phyloP scores from a whole-genome alignment of 805 yeast species.

The Priceomyces haplophilus region DNA sequence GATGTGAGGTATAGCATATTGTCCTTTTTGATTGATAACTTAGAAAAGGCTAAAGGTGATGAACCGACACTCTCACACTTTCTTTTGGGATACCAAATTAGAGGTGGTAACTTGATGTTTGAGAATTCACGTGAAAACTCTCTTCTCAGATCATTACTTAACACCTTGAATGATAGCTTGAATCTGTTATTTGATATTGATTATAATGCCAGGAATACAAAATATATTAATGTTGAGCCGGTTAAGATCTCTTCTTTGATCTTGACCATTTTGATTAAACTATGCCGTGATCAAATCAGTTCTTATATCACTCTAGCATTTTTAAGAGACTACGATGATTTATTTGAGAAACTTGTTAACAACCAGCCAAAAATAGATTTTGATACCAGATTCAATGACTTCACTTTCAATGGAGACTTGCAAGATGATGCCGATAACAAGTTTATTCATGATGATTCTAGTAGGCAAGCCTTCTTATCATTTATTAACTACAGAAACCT shows the following conservation, averaged over 20 bases:
- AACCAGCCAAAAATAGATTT: slow-evolving; percentile 54
- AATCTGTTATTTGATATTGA: slow-evolving; percentile 37
- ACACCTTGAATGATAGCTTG: slow-evolving; percentile 48
- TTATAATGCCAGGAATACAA: slow-evolving; percentile 28
- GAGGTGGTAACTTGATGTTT: slow-evolving; percentile 46
- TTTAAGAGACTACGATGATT: slow-evolving; percentile 47
- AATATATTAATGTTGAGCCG: slow-evolving; percentile 49
- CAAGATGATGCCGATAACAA: slow-evolving; percentile 23
- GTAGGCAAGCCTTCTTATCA: slow-evolving; percentile 54
- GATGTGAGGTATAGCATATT: slow-evolving; percentile 56
- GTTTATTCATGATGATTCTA: slow-evolving; percentile 30
- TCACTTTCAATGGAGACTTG: slow-evolving; percentile 43
- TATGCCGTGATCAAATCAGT: slow-evolving; percentile 57
- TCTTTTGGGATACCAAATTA: slow-evolving; percentile 66
- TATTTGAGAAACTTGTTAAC: slow-evolving; percentile 51
- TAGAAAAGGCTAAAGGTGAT: slow-evolving; percentile 37
- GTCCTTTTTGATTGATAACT: slow-evolving; percentile 51
- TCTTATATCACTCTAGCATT: slow-evolving; percentile 48
- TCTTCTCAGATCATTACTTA: slow-evolving; percentile 52
- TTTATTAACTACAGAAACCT: slow-evolving; percentile 61
- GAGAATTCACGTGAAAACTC: slow-evolving; percentile 60
- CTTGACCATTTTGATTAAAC: slow-evolving; percentile 59
- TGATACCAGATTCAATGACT: slow-evolving; percentile 52
- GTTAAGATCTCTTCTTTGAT: slow-evolving; percentile 55
- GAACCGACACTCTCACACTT: slow-evolving; percentile 65